Evolutionary conservation across 148 eudicot species (phyloP).

Genomic region (Nepenthes gracilis): DNA sequence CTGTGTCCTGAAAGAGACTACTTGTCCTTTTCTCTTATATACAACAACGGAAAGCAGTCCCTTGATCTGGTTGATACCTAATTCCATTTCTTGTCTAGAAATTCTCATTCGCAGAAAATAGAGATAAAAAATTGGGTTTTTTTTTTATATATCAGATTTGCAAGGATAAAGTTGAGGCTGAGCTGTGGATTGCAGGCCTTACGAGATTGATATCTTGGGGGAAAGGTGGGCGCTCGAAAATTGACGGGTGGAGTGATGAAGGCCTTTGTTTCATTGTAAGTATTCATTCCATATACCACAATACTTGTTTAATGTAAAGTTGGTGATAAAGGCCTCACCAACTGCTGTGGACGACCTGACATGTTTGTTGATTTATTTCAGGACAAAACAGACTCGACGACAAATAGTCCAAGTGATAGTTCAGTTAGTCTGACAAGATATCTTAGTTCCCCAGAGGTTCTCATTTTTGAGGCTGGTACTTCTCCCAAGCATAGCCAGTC

Average conservation of each 20-base stretch:
- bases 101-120: neutral
- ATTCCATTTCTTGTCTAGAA: conserved; percentile 3
- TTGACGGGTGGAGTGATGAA: conserved; percentile 93
- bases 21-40: conserved; percentile 85
- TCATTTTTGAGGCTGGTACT: conserved; percentile 36
- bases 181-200: conserved; percentile 94
- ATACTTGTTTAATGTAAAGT: too few species aligned
- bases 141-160: conserved; percentile 45
- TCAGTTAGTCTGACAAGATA: conserved; percentile 51
- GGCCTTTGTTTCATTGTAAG: conserved; percentile 68
- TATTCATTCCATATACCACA: neutral
- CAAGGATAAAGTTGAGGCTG: conserved; percentile 94
- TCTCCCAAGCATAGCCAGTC: conserved; percentile 45
- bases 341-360: conserved; percentile 3
- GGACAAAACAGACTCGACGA: conserved; percentile 68
- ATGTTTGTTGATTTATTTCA: conserved; percentile 25
- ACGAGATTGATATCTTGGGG: conserved; percentile 65
- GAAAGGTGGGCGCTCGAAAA: conserved; percentile 87
- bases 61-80: conserved; percentile 77
- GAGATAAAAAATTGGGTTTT: neutral
- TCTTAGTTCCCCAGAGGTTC: conserved; percentile 62
- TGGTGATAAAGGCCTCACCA: neutral
- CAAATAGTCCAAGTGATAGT: conserved; percentile 74
- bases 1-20: conserved; percentile 86
- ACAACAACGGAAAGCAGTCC: conserved; percentile 75